Percentiles rank a stretch among this genome's conserved stretches.
Evolutionary conservation across 2,329 filamentous ascomycete genomes (phyloP).

Genomic region (Pseudogymnoascus sp.): DNA sequence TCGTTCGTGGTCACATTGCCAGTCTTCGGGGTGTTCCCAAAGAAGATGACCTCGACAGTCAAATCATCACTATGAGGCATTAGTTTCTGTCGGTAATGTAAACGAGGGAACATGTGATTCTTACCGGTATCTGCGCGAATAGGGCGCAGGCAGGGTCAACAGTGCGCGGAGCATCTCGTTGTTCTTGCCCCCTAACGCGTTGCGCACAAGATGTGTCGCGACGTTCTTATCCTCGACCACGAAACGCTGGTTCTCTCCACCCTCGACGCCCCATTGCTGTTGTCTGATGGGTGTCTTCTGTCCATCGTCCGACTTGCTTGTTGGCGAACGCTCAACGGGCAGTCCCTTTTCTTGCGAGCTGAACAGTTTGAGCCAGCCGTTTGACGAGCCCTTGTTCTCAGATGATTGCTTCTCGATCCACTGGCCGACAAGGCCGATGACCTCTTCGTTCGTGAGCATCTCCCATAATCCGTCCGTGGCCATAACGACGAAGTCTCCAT

Average conservation of each 20-base stretch:
- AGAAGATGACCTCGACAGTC: constrained; percentile 98
- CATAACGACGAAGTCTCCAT: constrained; percentile 91
- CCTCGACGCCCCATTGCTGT: constrained; percentile 80
- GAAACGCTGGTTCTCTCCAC: constrained; percentile 69
- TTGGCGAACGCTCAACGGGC: constrained; percentile 64
- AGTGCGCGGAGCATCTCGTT: constrained; percentile 88
- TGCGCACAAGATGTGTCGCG: constrained; percentile 89
- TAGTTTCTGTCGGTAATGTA: constrained; percentile 12
- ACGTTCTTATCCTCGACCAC: constrained; percentile 92
- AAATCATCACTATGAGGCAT: constrained; percentile 65
- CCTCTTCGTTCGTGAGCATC: constrained; percentile 98
- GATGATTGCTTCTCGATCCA: constrained; percentile 76
- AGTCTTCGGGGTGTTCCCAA: constrained; percentile 69
- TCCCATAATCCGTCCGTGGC: constrained; percentile 97
- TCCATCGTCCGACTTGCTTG: constrained; percentile 45
- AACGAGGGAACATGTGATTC: constrained; percentile 18
- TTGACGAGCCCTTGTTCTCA: constrained; percentile 28
- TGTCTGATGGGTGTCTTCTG: constrained; percentile 83
- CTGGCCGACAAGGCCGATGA: constrained; percentile 89
- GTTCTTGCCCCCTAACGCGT: constrained; percentile 88
- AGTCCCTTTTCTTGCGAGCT: constrained; percentile 48
- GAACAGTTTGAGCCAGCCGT: constrained; percentile 60
- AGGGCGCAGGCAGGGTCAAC: constrained; percentile 83
- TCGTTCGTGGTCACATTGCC: constrained; percentile 76
- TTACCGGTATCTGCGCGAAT: constrained; percentile 82